Percentiles rank a stretch among this genome's conserved stretches.
These are phyloP conservation scores for Madurella mycetomatis DNA, from an alignment of 2,329 filamentous ascomycete species.

Conservation along the genomic window DNA sequence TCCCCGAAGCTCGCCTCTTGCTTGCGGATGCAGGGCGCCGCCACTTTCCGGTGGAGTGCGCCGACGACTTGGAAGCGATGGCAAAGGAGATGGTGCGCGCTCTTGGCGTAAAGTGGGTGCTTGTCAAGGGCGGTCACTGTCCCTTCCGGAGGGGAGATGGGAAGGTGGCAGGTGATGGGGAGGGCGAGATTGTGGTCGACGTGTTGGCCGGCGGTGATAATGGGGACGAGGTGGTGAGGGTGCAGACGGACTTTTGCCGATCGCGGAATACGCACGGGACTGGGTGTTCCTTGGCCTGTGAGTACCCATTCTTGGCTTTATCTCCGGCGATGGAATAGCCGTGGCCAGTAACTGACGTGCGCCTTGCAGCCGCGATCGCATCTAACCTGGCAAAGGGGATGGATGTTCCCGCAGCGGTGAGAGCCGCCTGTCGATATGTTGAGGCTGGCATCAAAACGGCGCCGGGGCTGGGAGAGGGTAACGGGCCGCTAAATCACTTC, in stretches of 20 bases:
- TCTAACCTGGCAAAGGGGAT: slow-evolving; percentile 63
- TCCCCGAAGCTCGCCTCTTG: slow-evolving; percentile 67
- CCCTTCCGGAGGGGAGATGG: slow-evolving; percentile 62
- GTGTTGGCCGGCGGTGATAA: slow-evolving; percentile 61
- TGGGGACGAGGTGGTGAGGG: slow-evolving; percentile 36
- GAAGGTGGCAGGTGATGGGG: slow-evolving; percentile 54
- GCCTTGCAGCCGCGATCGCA: slow-evolving; percentile 61
- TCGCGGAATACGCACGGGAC: slow-evolving; percentile 90
- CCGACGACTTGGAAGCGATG: slow-evolving; percentile 64
- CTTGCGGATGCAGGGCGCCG: slow-evolving; percentile 48
- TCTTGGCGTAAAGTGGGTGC: slow-evolving; percentile 72
- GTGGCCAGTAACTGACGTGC: not conserved
- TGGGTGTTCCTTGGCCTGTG: slow-evolving; percentile 87
- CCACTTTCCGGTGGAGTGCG: slow-evolving; percentile 42
- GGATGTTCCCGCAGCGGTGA: slow-evolving; percentile 56
- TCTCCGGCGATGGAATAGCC: not conserved
- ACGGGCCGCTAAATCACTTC: slow-evolving; percentile 74
- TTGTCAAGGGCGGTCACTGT: slow-evolving; percentile 89
- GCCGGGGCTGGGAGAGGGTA: slow-evolving; percentile 58
- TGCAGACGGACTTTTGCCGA: slow-evolving; percentile 66
- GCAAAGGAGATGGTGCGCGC: slow-evolving; percentile 57
- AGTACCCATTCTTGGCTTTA: slow-evolving; percentile 31
- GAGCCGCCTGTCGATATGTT: slow-evolving; percentile 64
- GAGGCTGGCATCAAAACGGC: slow-evolving; percentile 66
- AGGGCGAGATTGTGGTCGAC: slow-evolving; percentile 68